A percentile compares a stretch with the other conserved stretches of the same genome.
These are phyloP conservation scores for Acacia confusa DNA, from an alignment of 306 rosid species.

Conservation along the genomic window DNA sequence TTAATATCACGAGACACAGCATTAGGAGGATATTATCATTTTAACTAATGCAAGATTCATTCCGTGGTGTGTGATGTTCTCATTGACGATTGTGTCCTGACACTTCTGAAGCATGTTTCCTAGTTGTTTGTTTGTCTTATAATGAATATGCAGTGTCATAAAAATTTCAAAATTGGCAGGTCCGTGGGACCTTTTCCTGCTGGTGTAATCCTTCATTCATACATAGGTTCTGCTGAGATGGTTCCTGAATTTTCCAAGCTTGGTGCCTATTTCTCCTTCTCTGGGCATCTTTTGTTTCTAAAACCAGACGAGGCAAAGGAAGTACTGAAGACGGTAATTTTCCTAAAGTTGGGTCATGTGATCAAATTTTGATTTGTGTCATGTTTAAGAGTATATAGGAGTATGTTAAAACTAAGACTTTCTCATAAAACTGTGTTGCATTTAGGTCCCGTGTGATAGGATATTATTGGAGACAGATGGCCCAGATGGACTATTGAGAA, in stretches of 20 bases:
- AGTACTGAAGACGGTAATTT: slow-evolving; percentile 65
- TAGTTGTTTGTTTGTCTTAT: not conserved
- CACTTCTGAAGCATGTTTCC: not conserved
- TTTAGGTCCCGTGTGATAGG: slow-evolving; percentile 72
- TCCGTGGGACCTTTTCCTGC: slow-evolving; percentile 81
- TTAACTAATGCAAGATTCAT: not conserved
- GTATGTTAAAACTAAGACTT: slow-evolving; percentile 1
- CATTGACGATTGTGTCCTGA: not conserved
- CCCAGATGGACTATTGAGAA: slow-evolving; percentile 77
- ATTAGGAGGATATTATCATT: no score
- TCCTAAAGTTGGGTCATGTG: not conserved
- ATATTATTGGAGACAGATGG: slow-evolving; percentile 90
- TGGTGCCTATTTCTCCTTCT: slow-evolving; percentile 85
- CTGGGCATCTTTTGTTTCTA: slow-evolving; percentile 80
- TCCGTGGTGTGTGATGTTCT: not conserved
- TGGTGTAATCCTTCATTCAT: slow-evolving; percentile 87
- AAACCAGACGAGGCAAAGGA: slow-evolving; percentile 70
- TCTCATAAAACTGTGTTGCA: slow-evolving; percentile 24
- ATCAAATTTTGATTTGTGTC: slow-evolving; percentile 2
- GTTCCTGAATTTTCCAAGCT: slow-evolving; percentile 82
- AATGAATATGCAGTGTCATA: not conserved
- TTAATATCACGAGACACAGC: no score
- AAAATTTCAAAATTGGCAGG: slow-evolving; percentile 43
- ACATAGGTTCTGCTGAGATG: slow-evolving; percentile 91
- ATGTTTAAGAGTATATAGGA: not conserved